A percentile compares a stretch with the other conserved stretches of the same genome.
These are phyloP conservation scores for Corylus avellana DNA, from an alignment of 306 rosid genomes.

Conservation along the genomic window DNA sequence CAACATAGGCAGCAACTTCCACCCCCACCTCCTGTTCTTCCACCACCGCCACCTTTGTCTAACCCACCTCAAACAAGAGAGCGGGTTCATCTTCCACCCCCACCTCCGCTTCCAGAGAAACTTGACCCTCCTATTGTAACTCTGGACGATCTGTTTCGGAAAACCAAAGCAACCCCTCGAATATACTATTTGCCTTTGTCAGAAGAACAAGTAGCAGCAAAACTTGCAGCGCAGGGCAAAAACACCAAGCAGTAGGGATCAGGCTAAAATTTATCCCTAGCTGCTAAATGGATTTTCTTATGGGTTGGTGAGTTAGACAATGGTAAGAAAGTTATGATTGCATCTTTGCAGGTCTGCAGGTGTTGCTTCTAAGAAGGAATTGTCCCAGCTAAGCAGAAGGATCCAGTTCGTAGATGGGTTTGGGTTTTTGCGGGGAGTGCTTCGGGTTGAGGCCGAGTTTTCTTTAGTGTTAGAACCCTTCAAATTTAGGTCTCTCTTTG, in stretches of 20 bases:
- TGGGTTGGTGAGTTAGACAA: slow-evolving; percentile 34
- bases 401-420: slow-evolving; percentile 8
- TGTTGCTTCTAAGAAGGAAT: slow-evolving; percentile 13
- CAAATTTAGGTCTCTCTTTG: slow-evolving; percentile 18
- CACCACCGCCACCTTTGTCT: slow-evolving; percentile 58
- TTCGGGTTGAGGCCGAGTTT: slow-evolving; percentile 13
- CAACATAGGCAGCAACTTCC: slow-evolving; percentile 36
- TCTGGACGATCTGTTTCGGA: slow-evolving; percentile 87
- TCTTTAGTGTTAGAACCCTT: slow-evolving; percentile 7
- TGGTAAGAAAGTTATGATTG: slow-evolving; percentile 41
- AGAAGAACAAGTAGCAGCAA: slow-evolving; percentile 76
- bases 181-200: slow-evolving; percentile 92
- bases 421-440: slow-evolving; percentile 11
- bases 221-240: slow-evolving; percentile 63
- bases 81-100: slow-evolving; percentile 77
- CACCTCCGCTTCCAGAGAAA: slow-evolving; percentile 69
- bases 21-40: slow-evolving; percentile 36
- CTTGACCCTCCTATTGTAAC: slow-evolving; percentile 81
- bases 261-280: slow-evolving; percentile 24
- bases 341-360: slow-evolving; percentile 42
- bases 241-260: slow-evolving; percentile 36
- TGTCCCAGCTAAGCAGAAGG: slow-evolving; percentile 17
- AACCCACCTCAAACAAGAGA: slow-evolving; percentile 65
- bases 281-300: slow-evolving; percentile 23
- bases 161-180: slow-evolving; percentile 88